Conservation (phyloP, 2,329 filamentous ascomycete species). For the Penicillium sp. region DNA sequence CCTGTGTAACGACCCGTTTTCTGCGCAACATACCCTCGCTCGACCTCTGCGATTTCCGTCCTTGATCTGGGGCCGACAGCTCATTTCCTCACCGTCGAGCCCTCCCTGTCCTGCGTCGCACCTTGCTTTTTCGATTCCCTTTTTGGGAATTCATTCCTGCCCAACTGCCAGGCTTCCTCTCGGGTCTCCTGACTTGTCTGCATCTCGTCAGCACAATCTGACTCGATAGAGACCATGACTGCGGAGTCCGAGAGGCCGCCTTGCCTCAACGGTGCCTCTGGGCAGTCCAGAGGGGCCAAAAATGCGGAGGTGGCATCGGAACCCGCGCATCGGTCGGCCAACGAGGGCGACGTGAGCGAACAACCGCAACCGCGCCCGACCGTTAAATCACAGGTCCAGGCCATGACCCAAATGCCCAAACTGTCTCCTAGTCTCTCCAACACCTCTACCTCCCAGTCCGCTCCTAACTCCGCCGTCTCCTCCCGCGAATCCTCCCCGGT, state of each 20-base stretch:
- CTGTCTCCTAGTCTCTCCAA: conserved; percentile 31
- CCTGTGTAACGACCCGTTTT: conserved; percentile 39
- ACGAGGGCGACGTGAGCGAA: conserved; percentile 36
- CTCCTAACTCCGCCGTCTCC: conserved; percentile 50
- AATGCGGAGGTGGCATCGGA: conserved; percentile 31
- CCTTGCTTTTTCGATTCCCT: conserved; percentile 28
- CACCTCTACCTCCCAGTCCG: conserved; percentile 41
- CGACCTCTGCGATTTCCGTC: conserved; percentile 19
- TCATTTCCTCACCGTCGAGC: conserved; percentile 24
- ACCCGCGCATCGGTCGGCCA: conserved; percentile 32
- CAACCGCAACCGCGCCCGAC: conserved; percentile 32
- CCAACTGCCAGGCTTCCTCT: conserved; percentile 37
- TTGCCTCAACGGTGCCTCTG: conserved; percentile 36
- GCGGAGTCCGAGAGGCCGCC: conserved; percentile 44
- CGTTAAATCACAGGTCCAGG: conserved; percentile 31
- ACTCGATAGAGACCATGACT: conserved; percentile 37
- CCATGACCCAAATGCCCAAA: conserved; percentile 40
- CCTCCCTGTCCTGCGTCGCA: conserved; percentile 19
- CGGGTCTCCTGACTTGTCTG: conserved; percentile 41
- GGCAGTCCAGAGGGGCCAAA: conserved; percentile 33
- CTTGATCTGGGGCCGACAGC: conserved; percentile 18
- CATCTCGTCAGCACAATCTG: conserved; percentile 33
- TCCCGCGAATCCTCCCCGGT: conserved; percentile 56
- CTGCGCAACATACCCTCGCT: conserved; percentile 32
- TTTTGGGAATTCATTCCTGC: conserved; percentile 26